Base-by-base conservation (phyloP, 176 grass and related monocot genomes). In the Pontederia crassipes region DNA sequence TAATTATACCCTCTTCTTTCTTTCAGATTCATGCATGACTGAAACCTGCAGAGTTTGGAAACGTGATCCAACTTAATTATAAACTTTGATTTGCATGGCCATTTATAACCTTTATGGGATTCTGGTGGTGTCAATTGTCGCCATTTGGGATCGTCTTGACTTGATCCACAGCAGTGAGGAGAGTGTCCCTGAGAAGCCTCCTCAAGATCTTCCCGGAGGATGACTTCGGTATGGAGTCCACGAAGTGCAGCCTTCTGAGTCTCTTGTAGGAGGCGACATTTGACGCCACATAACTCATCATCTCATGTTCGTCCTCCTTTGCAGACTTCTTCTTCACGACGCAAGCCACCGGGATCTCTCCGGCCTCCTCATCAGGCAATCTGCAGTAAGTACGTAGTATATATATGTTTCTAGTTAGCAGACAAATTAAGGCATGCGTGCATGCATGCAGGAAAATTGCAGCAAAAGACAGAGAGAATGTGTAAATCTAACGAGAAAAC, bases 201-300 rank as follows among this genome's bases (percentile, higher is more conserved):
- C 86, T 78, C 69, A 95, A 20, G 56, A 90, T 95, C 83, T 95
- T 95, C 45, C 86, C 91, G 4, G 86, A 83, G 1, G 85, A 73
- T 4, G 91, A 95, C 76, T 87, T 95, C 0, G 91, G 86, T 12
- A 95, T 90, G 24, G 72, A 75, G 61, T 87, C 83, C 12, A 95
- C 77, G 32, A 95, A 81, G 24, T 74, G 72, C 75, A 95, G 46
- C 32, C 49, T 11, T 52, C 83, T 70, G n/a, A 95, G 51, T 75
- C 67, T 84, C 83, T 87, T 95, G 72, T 95, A 95, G 14, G 91
- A 82, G 54, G 83, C 77, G 18, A 84, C 86, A 0, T 77, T 74
- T 16, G 28, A 68, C 9, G 86, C 86, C 48, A 95, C 86, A 66
- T 78, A 95, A 5, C 71, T 74, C 59, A 90, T 87, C 15, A 90